Base-by-base conservation (phyloP, 106 monocot species). In the Dioscorea alata region DNA sequence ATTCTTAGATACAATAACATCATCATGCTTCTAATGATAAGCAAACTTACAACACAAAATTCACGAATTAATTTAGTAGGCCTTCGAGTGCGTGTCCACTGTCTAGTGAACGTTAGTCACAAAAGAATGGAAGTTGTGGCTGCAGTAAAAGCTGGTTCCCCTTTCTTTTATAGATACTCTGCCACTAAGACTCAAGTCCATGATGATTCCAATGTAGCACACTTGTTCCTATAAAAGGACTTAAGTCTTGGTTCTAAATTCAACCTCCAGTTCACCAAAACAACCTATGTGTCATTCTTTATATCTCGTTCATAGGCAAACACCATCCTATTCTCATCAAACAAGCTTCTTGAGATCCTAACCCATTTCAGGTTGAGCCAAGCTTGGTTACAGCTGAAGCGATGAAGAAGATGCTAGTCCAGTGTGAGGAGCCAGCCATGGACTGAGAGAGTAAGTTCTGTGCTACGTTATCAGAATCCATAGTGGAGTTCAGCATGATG, bases 391-490 rank as follows among this genome's bases (percentile, higher is more conserved):
- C 66, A 34, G 80, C 82, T 12, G 51, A 59, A 15, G 21, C 22
- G n/a, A 81, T 83, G 59, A 66, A 71, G 53, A 32, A 12, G 0
- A 90, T 85, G 20, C 60, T 87, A 2, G 14, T 13, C 7, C 71
- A 74, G 62, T 93, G 93, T 57, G 86, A 89, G 67, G 65, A 19
- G 16, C 68, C 73, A 2, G 25, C 74, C 25, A 60, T 48, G 8
- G 48, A 25, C 4, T 80, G 78, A 14, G 80, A 83, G 80, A 69
- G 13, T 23, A 84, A 80, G 66, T 15, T 2, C 48, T 94, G 90
- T 63, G 84, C 78, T 13, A 90, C 87, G 19, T 94, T 87, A 1
- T 62, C 90, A 57, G 94, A 94, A 63, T 90, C 87, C 61, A 90
- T 94, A 90, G 90, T 94, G 1, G 94, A 94, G 4, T 87, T 90